A percentile compares a stretch with the other conserved stretches of the same genome.
phyloP scores from a whole-genome alignment of 75 land plant genomes.

The Cryptomeria japonica region DNA sequence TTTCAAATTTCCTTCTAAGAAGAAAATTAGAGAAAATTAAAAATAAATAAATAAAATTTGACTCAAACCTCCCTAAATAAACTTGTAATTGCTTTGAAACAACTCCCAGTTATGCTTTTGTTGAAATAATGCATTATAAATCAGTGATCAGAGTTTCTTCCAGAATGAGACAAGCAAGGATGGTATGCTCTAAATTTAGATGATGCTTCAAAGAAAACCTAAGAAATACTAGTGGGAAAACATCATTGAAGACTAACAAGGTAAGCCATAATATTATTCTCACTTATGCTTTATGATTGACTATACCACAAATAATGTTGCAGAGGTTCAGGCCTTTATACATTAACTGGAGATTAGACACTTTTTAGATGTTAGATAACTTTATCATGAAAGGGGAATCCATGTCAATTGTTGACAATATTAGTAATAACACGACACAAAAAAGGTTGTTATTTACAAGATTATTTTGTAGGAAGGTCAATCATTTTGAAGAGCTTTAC shows the following conservation, averaged over 20 bases:
- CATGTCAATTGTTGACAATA: not conserved
- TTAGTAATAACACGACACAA: not conserved
- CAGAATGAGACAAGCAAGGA: not conserved
- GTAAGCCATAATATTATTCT: not conserved
- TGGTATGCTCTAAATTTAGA: not conserved
- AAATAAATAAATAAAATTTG: not conserved
- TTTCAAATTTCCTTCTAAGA: not conserved
- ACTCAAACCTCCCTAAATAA: not conserved
- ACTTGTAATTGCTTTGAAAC: not conserved
- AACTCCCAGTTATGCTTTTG: not conserved
- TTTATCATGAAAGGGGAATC: not conserved
- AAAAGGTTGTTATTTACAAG: not conserved
- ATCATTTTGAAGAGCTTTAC: not conserved
- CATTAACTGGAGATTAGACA: not conserved
- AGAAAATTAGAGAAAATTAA: not conserved
- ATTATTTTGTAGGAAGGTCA: not conserved
- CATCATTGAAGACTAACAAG: not conserved
- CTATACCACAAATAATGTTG: not conserved
- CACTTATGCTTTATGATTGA: not conserved
- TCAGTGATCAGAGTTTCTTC: not conserved
- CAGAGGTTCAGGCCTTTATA: not conserved
- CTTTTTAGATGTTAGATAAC: not conserved
- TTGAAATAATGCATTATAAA: not conserved
- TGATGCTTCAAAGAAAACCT: not conserved
- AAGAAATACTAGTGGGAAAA: not conserved